Evolutionary conservation across 2,329 filamentous ascomycete genomes (phyloP).

Genomic region (Cordyceps javanica): DNA sequence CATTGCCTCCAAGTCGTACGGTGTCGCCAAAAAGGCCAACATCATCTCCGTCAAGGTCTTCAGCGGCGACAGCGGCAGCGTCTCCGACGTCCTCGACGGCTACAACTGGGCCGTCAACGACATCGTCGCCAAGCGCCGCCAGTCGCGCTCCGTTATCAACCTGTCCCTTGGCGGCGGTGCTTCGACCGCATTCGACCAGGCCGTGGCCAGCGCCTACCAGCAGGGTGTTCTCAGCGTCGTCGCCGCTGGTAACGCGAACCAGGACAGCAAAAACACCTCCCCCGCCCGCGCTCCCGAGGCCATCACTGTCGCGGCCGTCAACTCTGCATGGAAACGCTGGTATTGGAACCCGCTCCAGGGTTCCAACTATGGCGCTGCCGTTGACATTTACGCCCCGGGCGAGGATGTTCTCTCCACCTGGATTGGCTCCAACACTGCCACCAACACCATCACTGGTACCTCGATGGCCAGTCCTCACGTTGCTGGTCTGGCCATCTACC

Average conservation of each 20-base stretch:
- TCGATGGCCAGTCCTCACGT: constrained; percentile 49
- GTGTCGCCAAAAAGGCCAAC: constrained; percentile 53
- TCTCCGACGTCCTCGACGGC: constrained; percentile 40
- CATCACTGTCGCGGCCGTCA: constrained; percentile 48
- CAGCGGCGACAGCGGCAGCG: constrained; percentile 39
- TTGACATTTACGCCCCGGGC: constrained; percentile 43
- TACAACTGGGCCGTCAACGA: constrained; percentile 13
- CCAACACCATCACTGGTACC: constrained; percentile 38
- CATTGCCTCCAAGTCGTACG: constrained; percentile 53
- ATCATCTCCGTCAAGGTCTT: constrained; percentile 57
- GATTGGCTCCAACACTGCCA: constrained; percentile 31
- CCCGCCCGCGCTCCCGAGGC: constrained; percentile 42
- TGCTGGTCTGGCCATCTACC: constrained; percentile 20
- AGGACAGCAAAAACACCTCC: constrained; percentile 32
- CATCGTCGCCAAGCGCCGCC: constrained; percentile 18
- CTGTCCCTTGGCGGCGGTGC: constrained; percentile 47
- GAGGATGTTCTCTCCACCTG: constrained; percentile 36
- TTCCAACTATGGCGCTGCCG: constrained; percentile 39
- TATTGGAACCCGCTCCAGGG: constrained; percentile 25
- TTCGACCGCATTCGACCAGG: constrained; percentile 43
- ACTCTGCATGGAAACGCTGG: constrained; percentile 31
- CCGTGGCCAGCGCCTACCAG: constrained; percentile 39
- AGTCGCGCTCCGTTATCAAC: constrained; percentile 36
- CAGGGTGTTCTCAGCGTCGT: constrained; percentile 46
- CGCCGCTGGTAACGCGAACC: constrained; percentile 47